Evolutionary conservation across 495 filamentous ascomycete genomes (phyloP), one percentile per base, ranked within the genome.

Genomic region (Aspergillus diversus): DNA sequence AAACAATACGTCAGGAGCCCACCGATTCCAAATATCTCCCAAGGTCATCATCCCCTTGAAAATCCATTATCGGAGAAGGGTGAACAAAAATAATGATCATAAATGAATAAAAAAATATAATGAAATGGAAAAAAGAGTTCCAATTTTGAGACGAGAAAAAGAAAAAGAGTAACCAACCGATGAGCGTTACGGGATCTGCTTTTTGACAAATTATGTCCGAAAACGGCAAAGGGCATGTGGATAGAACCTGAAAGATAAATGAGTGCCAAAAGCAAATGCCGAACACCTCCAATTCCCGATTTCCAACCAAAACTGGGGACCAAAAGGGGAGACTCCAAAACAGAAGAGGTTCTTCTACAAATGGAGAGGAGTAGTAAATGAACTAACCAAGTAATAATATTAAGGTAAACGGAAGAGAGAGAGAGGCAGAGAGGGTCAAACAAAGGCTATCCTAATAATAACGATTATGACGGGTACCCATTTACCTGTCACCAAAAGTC

Each of bases 211-310:
- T 53, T 32, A 53, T 33, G 21, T 7, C 55, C 55, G 13, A 57
- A 35, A 57, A 33, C 17, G 35, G 21, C 32, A 58, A 58, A 58
- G 37, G 33, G 52, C 8, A 27, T 15, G 55, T 46, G 55, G 55
- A 21, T 42, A 27, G 34, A 57, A n/a, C 13, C 12, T 49, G 46
- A 8, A 43, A 9, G 39, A 43, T 5, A 49, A 12, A 32, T 21
- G 17, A 31, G 50, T 2, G 21, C 27, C 12, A 16, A 55, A 55
- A 55, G 35, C 55, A 57, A 57, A 57, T 57, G 55, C 55, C 55
- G 55, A 57, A 47, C 5, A n/a, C n/a, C 33, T 27, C 33, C 34
- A 21, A 21, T 37, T 55, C 34, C 53, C 33, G 53, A 37, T 37
- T 37, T 21, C 27, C 33, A 3, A 55, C 16, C 15, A 15, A 15